Conservation (phyloP, 257 asterid species). For the Nyctanthes arbortristis region DNA sequence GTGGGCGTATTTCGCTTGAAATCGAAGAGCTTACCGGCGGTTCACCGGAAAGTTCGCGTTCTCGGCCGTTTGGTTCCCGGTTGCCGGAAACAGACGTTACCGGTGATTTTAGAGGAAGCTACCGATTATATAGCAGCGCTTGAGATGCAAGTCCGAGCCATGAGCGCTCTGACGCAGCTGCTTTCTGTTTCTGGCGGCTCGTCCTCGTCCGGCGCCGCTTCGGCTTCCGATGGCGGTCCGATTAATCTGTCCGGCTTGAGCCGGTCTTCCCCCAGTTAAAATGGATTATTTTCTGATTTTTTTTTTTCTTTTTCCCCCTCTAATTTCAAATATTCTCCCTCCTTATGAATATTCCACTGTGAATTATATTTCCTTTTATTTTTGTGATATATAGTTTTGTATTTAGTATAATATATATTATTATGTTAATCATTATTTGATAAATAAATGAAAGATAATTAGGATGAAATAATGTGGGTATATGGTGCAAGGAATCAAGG, state of each 20-base stretch:
- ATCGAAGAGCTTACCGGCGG: conserved; percentile 66
- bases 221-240: conserved; percentile 24
- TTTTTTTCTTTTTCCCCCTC: neutral
- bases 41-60: conserved; percentile 71
- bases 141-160: conserved; percentile 96
- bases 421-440: too few species aligned
- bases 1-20: conserved; percentile 60
- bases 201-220: conserved; percentile 28
- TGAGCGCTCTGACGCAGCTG: conserved; percentile 76
- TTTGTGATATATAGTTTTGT: conserved; percentile 25
- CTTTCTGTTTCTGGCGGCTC: conserved; percentile 59
- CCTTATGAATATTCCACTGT: conserved; percentile 39
- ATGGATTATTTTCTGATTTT: conserved; percentile 9
- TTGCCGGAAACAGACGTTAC: conserved; percentile 83
- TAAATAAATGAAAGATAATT: conserved; percentile 19
- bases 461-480: conserved; percentile 34
- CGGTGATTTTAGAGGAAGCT: conserved; percentile 85
- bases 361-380: conserved; percentile 30
- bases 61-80: conserved; percentile 86
- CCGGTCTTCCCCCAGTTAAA: conserved; percentile 41
- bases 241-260: conserved; percentile 42
- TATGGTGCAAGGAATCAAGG: conserved; percentile 39
- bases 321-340: conserved; percentile 19
- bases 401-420: conserved; percentile 20
- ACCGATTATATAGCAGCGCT: conserved; percentile 91